Conservation (phyloP, 148 eudicot genomes). For the Oxyria digyna region DNA sequence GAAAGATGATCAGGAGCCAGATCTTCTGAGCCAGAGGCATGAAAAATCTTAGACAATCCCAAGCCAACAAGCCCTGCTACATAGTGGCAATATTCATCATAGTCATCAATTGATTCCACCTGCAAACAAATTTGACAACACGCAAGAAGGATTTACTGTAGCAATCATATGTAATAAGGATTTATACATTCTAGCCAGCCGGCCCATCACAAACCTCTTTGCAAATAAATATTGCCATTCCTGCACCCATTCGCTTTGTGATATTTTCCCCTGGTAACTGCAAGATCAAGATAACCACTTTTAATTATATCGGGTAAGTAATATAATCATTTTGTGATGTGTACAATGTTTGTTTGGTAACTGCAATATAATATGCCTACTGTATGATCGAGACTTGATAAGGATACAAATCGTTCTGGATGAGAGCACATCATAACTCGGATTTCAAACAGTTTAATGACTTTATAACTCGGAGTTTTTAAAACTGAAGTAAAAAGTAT, state of each 20-base stretch:
- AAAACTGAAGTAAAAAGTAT: no score
- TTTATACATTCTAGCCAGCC: no score
- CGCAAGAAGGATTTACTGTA: no score
- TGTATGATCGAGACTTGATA: neutral
- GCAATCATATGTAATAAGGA: neutral
- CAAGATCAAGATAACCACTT: conserved; percentile 13
- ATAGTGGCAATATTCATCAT: conserved; percentile 92
- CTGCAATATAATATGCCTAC: neutral
- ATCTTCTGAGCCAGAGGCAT: conserved; percentile 80
- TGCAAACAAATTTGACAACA: conserved; percentile 25
- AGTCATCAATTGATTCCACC: conserved; percentile 86
- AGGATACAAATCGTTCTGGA: neutral
- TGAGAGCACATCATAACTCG: neutral
- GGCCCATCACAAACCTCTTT: conserved; percentile 60
- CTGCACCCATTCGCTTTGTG: conserved; percentile 86
- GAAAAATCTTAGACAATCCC: conserved; percentile 89
- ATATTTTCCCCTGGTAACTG: conserved; percentile 89
- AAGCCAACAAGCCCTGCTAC: conserved; percentile 93
- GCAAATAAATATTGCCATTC: conserved; percentile 93
- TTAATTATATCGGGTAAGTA: neutral
- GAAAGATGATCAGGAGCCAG: conserved; percentile 53
- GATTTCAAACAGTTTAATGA: no score
- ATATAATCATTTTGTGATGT: neutral
- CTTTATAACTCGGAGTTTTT: no score
- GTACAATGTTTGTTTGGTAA: neutral